Base-by-base conservation (phyloP, 2,329 filamentous ascomycete genomes). In the Chalaropsis ovoidea region DNA sequence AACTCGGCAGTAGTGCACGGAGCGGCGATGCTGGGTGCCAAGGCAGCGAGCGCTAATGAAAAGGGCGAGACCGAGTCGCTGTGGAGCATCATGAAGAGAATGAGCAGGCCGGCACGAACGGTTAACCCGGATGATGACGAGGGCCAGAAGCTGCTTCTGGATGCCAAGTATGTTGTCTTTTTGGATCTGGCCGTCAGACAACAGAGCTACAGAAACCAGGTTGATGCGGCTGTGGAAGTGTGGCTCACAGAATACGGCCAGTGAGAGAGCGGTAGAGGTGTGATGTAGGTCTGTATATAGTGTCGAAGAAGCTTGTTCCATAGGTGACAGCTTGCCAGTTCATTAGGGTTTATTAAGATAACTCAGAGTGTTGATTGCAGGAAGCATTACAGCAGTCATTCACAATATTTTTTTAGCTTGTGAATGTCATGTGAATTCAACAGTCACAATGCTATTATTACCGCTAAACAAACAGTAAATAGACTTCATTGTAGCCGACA, bases 11-110 rank as follows among this genome's bases (percentile, higher is more conserved):
- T 99, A 6, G 93, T 96, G 31, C 92, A 97, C 73, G 94, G 94
- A n/a, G 94, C 94, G 7, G 94, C 94, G 66, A 99, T 99, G 93
- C 81, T 99, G 27, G 94, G 94, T 47, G 94, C 91, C 67, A 97
- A 97, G 77, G 94, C 94, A n/a, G 94, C 93, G 6, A 94, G 88
- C 71, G 86, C 88, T 72, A 81, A 81, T 47, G 81, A 88, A 10
- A 73, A 73, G 10, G 74, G 72, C 39, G 89, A 90, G 56, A 92
- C 89, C 0, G 92, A 96, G 78, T 84, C 88, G 49, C 79, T 99
- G 68, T 99, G 94, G 94, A 84, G 86, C 70, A 96, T 99, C 74
- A 99, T 99, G 94, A 90, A 95, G 75, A 85, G 91, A 66, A 94
- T 96, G 87, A 95, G 89, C 78, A 96, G 96, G 80, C 88, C 90